Base-by-base conservation (phyloP, 306 rosid genomes). In the Adenanthera pavonina region DNA sequence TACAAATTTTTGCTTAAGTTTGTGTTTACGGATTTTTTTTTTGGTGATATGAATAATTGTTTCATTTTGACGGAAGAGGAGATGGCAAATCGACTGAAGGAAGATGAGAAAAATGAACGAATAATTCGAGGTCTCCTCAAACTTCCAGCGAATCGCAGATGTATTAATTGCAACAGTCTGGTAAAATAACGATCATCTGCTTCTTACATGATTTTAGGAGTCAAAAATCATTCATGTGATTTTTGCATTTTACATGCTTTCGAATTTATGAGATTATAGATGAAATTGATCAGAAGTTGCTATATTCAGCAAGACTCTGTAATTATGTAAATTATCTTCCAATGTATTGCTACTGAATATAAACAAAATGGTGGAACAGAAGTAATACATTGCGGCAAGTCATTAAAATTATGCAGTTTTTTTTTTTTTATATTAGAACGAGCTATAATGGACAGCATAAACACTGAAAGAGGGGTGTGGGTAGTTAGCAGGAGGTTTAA, bases 21-120 rank as follows among this genome's bases (percentile, higher is more conserved):
- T n/a, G 59, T 72, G 30, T 66, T 74, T 60, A 52, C 25, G 79
- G 13, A 36, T 78, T 62, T 33, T 72, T 70, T 33, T 80, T 25
- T 25, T 25, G 30, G 52, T 74, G 74, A 71, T 65, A 78, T 46
- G 41, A 53, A 25, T n/a, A 52, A 75, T 79, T 57, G 51, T 41
- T 80, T 17, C 59, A 69, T 65, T 84, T 81, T 33, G 60, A 76
- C 87, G 88, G 92, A 80, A 83, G 87, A 61, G 57, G 76, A 62
- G 81, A 93, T 93, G 99, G 89, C 97, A 33, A 91, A 81, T 89
- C 92, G 97, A 84, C 41, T 91, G 71, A 95, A 89, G 90, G 98
- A 95, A 86, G 99, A 93, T 34, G 97, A 93, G 93, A 93, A 88
- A 79, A 95, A 95, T 77, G 99, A 95, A 85, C 84, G 94, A 82